Conservation (phyloP, 2,329 filamentous ascomycete genomes). For the Verticillium isaacii region DNA sequence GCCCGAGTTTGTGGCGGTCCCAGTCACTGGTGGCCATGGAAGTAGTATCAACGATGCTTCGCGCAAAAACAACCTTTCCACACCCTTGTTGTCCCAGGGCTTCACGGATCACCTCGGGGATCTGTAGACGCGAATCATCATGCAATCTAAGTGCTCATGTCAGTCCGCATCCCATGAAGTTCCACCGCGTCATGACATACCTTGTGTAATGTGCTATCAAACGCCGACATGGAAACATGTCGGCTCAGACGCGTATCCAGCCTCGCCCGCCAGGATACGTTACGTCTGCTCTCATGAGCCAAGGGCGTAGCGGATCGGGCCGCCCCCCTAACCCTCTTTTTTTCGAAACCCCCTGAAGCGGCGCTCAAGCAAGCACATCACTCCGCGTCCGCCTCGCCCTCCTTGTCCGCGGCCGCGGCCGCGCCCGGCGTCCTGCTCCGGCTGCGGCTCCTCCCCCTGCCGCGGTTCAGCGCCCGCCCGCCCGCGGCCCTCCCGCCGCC, state of each 20-base stretch:
- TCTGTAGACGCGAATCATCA: not conserved
- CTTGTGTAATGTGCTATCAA: not conserved
- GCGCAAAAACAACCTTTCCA: not conserved
- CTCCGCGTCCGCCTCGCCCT: conserved; percentile 6
- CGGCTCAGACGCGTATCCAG: conserved; percentile 1
- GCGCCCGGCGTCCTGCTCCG: conserved; percentile 36
- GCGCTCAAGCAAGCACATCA: not conserved
- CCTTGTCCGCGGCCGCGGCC: not conserved
- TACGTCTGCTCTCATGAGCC: not conserved
- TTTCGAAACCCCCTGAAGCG: not conserved
- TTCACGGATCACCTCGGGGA: not conserved
- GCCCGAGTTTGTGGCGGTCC: no score
- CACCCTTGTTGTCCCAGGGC: not conserved
- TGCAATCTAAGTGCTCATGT: not conserved
- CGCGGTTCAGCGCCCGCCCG: conserved; percentile 32
- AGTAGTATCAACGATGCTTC: no score
- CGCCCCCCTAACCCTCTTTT: not conserved
- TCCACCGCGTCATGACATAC: not conserved
- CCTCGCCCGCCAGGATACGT: not conserved
- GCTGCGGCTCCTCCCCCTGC: conserved; percentile 26
- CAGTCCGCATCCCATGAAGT: not conserved
- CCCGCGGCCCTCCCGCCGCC: conserved; percentile 25
- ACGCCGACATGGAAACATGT: conserved; percentile 3
- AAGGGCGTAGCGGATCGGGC: not conserved
- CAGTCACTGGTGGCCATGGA: no score